A percentile compares a stretch with the other conserved stretches of the same genome.
Conservation (phyloP, 768 basidiomycete genomes). For the Chalciporus chontae region DNA sequence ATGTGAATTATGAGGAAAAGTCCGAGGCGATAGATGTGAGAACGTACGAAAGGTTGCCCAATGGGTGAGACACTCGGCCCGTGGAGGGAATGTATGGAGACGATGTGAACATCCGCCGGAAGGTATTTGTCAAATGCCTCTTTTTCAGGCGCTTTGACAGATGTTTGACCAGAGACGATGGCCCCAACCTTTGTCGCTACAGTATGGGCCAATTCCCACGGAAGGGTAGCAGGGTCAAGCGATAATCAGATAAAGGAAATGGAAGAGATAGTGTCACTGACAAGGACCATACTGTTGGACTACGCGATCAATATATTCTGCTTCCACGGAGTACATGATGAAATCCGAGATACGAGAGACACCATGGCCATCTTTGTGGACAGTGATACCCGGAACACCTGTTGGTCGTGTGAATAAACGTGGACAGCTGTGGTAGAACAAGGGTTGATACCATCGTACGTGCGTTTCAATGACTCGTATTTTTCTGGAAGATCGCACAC, state of each 20-base stretch:
- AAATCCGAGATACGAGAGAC: constrained; percentile 90
- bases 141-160: constrained; percentile 92
- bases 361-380: constrained; percentile 76
- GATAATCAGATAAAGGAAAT: neutral
- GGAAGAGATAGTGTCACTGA: constrained; percentile 34
- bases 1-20: neutral
- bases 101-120: constrained; percentile 81
- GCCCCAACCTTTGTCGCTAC: constrained; percentile 89
- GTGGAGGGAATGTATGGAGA: constrained; percentile 93
- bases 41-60: constrained; percentile 83
- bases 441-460: constrained; percentile 51
- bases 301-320: constrained; percentile 79
- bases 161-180: constrained; percentile 93
- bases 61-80: constrained; percentile 85
- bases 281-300: constrained; percentile 91
- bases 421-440: neutral
- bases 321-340: constrained; percentile 94
- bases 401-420: constrained; percentile 12
- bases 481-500: constrained; percentile 84
- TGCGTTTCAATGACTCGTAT: constrained; percentile 56
- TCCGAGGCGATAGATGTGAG: neutral
- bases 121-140: constrained; percentile 86
- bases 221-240: neutral
- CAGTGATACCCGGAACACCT: constrained; percentile 61
- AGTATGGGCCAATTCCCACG: neutral